These are phyloP conservation scores for Starmera stellimalicola DNA, from an alignment of 1,139 yeast species.

Conservation along the genomic window DNA sequence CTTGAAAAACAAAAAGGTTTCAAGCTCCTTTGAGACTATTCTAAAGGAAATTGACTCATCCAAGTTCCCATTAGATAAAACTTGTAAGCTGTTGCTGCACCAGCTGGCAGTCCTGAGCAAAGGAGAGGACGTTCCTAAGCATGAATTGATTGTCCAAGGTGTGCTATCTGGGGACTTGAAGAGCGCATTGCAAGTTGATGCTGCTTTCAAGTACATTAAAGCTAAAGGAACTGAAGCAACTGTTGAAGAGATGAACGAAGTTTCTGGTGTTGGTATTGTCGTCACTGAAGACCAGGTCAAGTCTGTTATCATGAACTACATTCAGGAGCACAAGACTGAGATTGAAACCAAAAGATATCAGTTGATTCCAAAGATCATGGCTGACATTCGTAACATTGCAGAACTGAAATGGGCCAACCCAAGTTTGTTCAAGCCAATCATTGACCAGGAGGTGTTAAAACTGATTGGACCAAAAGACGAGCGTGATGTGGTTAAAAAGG, in stretches of 20 bases:
- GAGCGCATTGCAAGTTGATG: constrained; percentile 65
- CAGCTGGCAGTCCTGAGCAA: constrained; percentile 63
- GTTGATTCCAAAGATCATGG: constrained; percentile 65
- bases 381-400: constrained; percentile 64
- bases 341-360: constrained; percentile 69
- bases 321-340: constrained; percentile 46
- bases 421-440: constrained; percentile 70
- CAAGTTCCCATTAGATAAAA: constrained; percentile 33
- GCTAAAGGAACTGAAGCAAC: constrained; percentile 31
- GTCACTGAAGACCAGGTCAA: constrained; percentile 60
- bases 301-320: constrained; percentile 46
- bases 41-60: constrained; percentile 29
- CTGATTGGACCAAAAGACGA: constrained; percentile 93
- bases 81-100: constrained; percentile 56
- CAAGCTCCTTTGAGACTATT: constrained; percentile 55
- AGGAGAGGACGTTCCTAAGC: constrained; percentile 27
- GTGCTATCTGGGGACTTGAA: constrained; percentile 57
- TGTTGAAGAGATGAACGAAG: constrained; percentile 41
- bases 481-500: constrained; percentile 77
- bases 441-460: constrained; percentile 64
- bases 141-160: constrained; percentile 46
- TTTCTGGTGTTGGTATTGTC: constrained; percentile 76
- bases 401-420: constrained; percentile 91
- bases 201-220: constrained; percentile 68
- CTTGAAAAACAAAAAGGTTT: constrained; percentile 75